Evolutionary conservation across 768 basidiomycete genomes (phyloP).

Genomic region (Suillus plorans): DNA sequence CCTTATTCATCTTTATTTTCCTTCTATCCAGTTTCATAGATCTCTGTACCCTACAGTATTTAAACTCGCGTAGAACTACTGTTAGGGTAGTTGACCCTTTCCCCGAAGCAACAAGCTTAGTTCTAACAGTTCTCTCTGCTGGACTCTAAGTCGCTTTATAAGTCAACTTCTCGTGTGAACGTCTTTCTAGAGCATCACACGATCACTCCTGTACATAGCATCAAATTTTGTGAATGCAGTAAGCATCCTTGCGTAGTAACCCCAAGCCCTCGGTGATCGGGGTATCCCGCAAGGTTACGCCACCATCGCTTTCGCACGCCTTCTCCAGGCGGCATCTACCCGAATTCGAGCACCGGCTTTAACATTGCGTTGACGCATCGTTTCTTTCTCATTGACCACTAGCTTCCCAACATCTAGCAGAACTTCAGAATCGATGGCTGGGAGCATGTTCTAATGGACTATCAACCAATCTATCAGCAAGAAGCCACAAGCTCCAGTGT

Average conservation of each 20-base stretch:
- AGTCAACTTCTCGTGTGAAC: no score
- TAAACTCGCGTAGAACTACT: no score
- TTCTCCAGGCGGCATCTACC: conserved; percentile 18
- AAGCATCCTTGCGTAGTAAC: not conserved
- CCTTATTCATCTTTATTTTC: no score
- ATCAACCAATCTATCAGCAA: conserved; percentile 69
- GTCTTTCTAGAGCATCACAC: no score
- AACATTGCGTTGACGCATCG: conserved; percentile 9
- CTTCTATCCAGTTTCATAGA: no score
- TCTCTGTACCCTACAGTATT: no score
- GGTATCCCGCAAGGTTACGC: conserved; percentile 9
- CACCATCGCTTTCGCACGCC: conserved; percentile 30
- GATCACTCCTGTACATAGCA: not conserved
- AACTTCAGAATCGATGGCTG: conserved; percentile 71
- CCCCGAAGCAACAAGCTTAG: no score
- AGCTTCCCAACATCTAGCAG: conserved; percentile 23
- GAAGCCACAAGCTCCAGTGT: conserved; percentile 69
- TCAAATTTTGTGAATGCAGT: not conserved
- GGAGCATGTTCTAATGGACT: conserved; percentile 89
- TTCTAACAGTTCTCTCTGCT: no score
- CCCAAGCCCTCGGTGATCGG: conserved; percentile 7
- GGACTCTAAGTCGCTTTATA: no score
- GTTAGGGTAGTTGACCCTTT: no score
- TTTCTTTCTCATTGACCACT: conserved; percentile 25
- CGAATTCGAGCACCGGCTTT: conserved; percentile 18